phyloP scores from a whole-genome alignment of 129 eudicot genomes.

The Centaurea solstitialis region DNA sequence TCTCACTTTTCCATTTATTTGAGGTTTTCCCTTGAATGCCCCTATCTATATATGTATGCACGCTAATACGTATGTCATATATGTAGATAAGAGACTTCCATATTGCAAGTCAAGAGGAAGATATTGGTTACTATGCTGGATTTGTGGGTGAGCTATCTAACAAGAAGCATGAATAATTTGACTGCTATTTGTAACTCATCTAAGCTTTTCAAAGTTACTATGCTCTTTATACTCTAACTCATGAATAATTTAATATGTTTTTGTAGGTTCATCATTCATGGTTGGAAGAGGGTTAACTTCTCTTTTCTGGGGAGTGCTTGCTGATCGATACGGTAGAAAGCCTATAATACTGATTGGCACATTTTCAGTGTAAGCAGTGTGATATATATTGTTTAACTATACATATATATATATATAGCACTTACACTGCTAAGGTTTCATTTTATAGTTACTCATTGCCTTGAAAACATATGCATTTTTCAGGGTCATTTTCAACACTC shows the following conservation, averaged over 20 bases:
- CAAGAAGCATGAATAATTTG: neutral
- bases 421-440: neutral
- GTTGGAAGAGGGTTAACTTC: slow-evolving; percentile 36
- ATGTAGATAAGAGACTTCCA: slow-evolving; percentile 25
- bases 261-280: slow-evolving; percentile 36
- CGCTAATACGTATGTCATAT: neutral
- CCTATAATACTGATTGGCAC: slow-evolving; percentile 31
- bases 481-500: slow-evolving; percentile 33
- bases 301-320: slow-evolving; percentile 33
- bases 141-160: slow-evolving; percentile 22
- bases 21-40: no score
- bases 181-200: no score
- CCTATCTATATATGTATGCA: neutral
- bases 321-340: slow-evolving; percentile 33
- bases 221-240: no score
- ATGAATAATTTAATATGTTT: neutral
- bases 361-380: slow-evolving; percentile 29
- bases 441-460: neutral
- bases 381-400: neutral
- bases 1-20: no score
- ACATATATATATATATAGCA: no score
- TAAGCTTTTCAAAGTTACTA: no score
- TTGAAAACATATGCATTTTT: neutral
- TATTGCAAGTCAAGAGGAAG: slow-evolving; percentile 31
- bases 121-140: slow-evolving; percentile 28